Conservation (phyloP, 2,329 filamentous ascomycete genomes). For the Gaeumannomyces sp. region DNA sequence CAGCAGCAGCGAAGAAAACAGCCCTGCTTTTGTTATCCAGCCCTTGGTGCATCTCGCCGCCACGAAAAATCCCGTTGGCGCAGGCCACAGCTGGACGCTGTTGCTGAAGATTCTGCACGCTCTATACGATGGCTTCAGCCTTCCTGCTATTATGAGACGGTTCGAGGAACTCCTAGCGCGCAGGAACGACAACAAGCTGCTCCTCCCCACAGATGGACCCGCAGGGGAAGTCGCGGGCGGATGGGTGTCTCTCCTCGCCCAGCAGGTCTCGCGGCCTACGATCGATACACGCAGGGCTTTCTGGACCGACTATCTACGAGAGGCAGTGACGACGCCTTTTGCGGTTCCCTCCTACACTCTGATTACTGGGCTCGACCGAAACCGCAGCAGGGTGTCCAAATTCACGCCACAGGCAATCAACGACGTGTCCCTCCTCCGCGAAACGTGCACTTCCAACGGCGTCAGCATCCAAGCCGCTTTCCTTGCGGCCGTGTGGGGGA, state of each 20-base stretch:
- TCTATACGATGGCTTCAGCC: slow-evolving; percentile 79
- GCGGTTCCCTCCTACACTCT: background rate
- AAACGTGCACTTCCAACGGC: slow-evolving; percentile 37
- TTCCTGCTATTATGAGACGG: slow-evolving; percentile 54
- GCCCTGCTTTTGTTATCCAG: slow-evolving; percentile 2
- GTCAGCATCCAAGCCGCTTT: slow-evolving; percentile 69
- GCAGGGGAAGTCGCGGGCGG: background rate
- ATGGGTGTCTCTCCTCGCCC: background rate
- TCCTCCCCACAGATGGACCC: rapidly evolving
- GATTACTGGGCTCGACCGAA: background rate
- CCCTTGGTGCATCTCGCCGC: slow-evolving; percentile 22
- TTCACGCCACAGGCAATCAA: slow-evolving; percentile 42
- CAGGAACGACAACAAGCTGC: background rate
- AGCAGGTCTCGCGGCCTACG: background rate
- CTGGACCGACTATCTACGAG: slow-evolving; percentile 36
- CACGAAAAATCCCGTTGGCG: background rate
- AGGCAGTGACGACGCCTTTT: slow-evolving; percentile 5
- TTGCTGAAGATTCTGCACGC: slow-evolving; percentile 72
- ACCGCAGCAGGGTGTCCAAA: slow-evolving; percentile 21
- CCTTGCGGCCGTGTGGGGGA: slow-evolving; percentile 47
- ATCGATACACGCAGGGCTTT: slow-evolving; percentile 25
- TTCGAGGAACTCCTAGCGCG: slow-evolving; percentile 21
- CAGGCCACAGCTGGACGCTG: slow-evolving; percentile 24
- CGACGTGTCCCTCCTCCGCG: slow-evolving; percentile 33
- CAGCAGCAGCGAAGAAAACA: background rate